Conservation (phyloP, 768 basidiomycete genomes). For the Xerocomus brunneocitrinus region DNA sequence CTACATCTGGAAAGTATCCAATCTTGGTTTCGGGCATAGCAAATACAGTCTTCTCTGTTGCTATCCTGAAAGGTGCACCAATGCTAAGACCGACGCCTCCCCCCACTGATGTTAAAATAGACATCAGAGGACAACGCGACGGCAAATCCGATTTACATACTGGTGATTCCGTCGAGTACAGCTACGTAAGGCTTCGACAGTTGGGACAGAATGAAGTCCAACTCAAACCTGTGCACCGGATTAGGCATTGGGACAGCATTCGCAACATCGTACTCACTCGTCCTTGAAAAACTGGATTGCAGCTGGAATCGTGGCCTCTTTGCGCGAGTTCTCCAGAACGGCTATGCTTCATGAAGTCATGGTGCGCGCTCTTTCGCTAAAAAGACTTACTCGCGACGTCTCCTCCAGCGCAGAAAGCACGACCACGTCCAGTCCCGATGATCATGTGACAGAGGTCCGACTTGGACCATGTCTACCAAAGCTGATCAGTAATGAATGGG, state of each 20-base stretch:
- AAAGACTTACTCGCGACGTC: conserved; percentile 76
- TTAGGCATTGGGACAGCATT: conserved; percentile 6
- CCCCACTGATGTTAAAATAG: conserved; percentile 59
- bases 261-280: conserved; percentile 55
- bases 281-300: conserved; percentile 88
- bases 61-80: conserved; percentile 84
- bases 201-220: conserved; percentile 67
- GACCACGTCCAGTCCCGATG: conserved; percentile 63
- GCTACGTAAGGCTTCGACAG: conserved; percentile 86
- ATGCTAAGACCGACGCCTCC: conserved; percentile 89
- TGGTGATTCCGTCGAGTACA: conserved; percentile 86
- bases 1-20: conserved; percentile 90
- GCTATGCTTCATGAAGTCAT: conserved; percentile 34
- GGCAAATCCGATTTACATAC: conserved; percentile 43
- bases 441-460: conserved; percentile 70
- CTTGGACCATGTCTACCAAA: conserved; percentile 63
- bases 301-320: conserved; percentile 47
- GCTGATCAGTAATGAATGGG: conserved; percentile 6
- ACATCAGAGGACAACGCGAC: conserved; percentile 1
- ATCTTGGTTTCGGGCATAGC: conserved; percentile 98
- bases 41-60: conserved; percentile 87
- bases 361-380: conserved; percentile 1
- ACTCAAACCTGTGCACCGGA: conserved; percentile 57
- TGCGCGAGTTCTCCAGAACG: conserved; percentile 49
- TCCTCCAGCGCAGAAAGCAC: conserved; percentile 92